Evolutionary conservation across 805 yeast species (phyloP).

Genomic region (Metschnikowia bowlesiae): DNA sequence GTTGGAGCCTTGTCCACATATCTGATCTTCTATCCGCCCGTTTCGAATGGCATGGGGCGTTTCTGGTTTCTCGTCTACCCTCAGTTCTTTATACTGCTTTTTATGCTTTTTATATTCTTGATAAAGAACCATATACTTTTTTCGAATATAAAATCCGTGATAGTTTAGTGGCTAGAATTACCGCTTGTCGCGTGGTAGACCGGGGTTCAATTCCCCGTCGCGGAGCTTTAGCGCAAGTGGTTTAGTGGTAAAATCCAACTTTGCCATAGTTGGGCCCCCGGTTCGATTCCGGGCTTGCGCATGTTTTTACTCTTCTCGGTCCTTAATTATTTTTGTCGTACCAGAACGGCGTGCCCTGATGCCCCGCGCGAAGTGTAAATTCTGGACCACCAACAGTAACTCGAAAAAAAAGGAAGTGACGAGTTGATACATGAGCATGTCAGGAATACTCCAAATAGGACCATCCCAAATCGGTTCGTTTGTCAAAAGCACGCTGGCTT

Average conservation of each 20-base stretch:
- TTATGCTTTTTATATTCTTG: not conserved
- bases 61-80: no score
- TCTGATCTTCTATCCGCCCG: no score
- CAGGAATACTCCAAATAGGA: constrained; percentile 10
- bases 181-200: constrained; percentile 23
- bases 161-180: constrained; percentile 22
- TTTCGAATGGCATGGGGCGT: no score
- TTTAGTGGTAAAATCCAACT: constrained; percentile 22
- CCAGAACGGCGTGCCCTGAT: not conserved
- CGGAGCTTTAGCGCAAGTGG: constrained; percentile 21
- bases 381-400: not conserved
- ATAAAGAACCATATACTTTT: not conserved
- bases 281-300: constrained; percentile 25
- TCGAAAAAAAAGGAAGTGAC: constrained; percentile 4
- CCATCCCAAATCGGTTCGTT: constrained; percentile 11
- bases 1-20: no score
- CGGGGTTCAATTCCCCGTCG: constrained; percentile 23
- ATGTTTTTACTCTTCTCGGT: constrained; percentile 4
- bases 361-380: constrained; percentile 2
- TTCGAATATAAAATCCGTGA: constrained; percentile 12
- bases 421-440: constrained; percentile 8
- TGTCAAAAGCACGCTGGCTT: constrained; percentile 8
- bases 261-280: constrained; percentile 24
- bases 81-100: no score
- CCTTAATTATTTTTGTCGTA: not conserved